Evolutionary conservation across 2,329 filamentous ascomycete genomes (phyloP), one percentile per base, ranked within the genome.

Genomic region (Botryosphaeria dothidea): DNA sequence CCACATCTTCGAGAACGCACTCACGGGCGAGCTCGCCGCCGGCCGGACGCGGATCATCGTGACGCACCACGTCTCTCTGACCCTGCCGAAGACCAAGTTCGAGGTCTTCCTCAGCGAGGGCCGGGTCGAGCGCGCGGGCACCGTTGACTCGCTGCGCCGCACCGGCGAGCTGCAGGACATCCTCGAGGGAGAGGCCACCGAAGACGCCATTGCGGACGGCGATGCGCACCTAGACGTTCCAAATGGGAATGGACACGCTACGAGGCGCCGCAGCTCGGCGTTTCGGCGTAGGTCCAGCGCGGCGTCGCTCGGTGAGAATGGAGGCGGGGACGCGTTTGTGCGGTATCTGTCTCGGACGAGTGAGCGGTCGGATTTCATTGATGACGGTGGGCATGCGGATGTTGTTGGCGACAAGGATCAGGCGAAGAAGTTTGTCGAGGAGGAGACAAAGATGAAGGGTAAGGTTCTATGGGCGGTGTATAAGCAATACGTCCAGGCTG

Each of bases 11-110:
- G 90, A 93, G 68, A 85, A 91, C 65, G 92, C 89, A 67, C 81
- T 94, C 2, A 88, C 85, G 2, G 91, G 91, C 4, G 85, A 90
- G 57, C 82, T 94, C 8, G 89, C 89, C 66, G 77, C 82, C 23
- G 88, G 87, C 0, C 82, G 92, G 64, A 95, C 92, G 1, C 82
- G 91, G 31, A 91, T 95, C 54, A 79, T 95, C 3, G 92, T 93
- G 27, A 95, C 92, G 0, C 92, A 95, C 72, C 91, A 94, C 70
- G 88, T 93, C 21, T 86, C 86, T 3, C 82, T 94, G 1, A 90
- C 88, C 68, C 83, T 91, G 65, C 82, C 90, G 13, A 86, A 86
- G 71, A 88, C 92, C 6, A 90, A 90, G 70, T 94, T 91, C 69
- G 82, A 91, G 6, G 88, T 93, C 4, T 86, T 92, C 67, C 84